Evolutionary conservation across 116 monocot species (phyloP), one percentile per base, ranked within the genome.

Genomic region (Phalaenopsis hybrid): DNA sequence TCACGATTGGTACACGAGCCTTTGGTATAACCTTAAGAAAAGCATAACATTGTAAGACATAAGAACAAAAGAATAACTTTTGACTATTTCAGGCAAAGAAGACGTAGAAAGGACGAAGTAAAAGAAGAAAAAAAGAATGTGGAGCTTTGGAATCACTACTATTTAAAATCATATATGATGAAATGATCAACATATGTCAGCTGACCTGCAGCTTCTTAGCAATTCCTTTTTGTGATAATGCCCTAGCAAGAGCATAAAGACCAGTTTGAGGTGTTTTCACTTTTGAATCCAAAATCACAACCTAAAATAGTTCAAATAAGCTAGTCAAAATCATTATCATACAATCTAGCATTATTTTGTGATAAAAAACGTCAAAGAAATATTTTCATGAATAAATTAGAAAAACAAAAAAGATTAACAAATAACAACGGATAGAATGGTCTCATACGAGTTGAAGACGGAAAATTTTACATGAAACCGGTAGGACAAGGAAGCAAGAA

Each of bases 1-100:
- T 96, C 76, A 96, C 85, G 82, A 96, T 96, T n/a, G 96, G 96
- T 18, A 96, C 96, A 76, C 96, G 96, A 78, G 96, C 96, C 85
- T 91, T 96, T n/a, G 89, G 92, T 88, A 96, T 92, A 63, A 96
- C 96, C 96, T 96, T 78, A 44, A 37, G 59, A 81, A 77, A 28
- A 55, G 76, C 59, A 12, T 83, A 57, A 41, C 9, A 78, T 69
- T 37, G 4, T 18, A 57, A 17, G 68, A 49, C 25, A 8, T 9
- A 48, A 75, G 21, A 52, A 23, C 17, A 37, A n/a, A 77, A 81
- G 25, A 28, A 25, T 57, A 82, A 67, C 75, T 9, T 41, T 48
- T 45, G 28, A 46, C 8, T 44, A 46, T 46, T 75, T 7, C 75
- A 46, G 20, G 18, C 16, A n/a, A 75, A 9, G 11, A 75, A 75